Evolutionary conservation across 2,329 filamentous ascomycete species (phyloP), one percentile per base, ranked within the genome.

Genomic region (Sporothrix dimorphospora): DNA sequence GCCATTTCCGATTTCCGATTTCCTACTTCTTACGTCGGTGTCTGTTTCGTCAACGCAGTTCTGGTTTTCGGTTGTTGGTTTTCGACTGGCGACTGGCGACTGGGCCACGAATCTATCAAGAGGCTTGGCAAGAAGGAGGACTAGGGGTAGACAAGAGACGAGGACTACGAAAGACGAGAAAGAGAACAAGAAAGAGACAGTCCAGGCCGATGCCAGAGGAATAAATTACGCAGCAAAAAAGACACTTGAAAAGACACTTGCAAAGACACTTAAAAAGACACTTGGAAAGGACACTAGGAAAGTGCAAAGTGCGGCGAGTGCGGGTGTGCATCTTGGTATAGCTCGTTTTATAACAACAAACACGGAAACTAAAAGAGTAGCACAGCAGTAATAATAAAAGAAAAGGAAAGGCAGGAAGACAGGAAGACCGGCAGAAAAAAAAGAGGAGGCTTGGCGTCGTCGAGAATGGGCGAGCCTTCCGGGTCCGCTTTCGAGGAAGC

Each of bases 181-280:
- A n/a, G 9, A 57, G 8, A 30, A 21, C 3, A 11, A 57, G 19
- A 12, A 61, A 30, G 34, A 19, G 9, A 40, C 16, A 61, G 55
- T 21, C 34, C 55, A 61, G 55, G 34, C 55, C 55, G 8, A 21
- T 61, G 55, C 55, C 27, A 59, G 30, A 38, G 55, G 8, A 61
- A 40, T 61, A 61, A 61, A 61, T 61, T 61, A 61, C 55, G 55
- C 55, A 61, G 55, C 55, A 61, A 40, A 38, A 61, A n/a, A n/a
- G n/a, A n/a, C n/a, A n/a, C n/a, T n/a, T n/a, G n/a, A n/a, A n/a
- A n/a, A n/a, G n/a, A 38, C 55, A 38, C 30, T 38, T 7, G 38
- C 38, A 40, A n/a, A n/a, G n/a, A n/a, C 11, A 5, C 38, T 11
- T 16, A 38, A 27, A 27, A 38, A 38, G 55, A 12, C 30, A 40